phyloP scores from a whole-genome alignment of 1,284 basidiomycete species.

The Coniferiporia sulphurascens region DNA sequence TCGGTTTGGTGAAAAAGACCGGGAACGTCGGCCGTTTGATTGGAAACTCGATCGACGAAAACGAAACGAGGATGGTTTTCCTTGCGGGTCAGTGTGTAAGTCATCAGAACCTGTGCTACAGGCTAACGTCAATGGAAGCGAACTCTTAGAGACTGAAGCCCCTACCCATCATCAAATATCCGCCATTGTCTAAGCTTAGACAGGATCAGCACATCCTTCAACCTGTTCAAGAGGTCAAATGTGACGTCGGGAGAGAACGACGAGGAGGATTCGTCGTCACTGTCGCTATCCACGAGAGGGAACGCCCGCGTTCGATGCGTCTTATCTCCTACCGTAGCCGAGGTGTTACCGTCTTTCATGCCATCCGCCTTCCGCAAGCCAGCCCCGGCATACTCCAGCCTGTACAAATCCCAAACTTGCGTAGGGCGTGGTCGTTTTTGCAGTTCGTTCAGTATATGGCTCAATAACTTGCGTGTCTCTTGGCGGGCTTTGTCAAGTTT shows the following conservation, averaged over 20 bases:
- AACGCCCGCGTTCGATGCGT: constrained; percentile 1
- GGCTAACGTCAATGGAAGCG: constrained; percentile 17
- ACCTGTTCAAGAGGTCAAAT: constrained; percentile 54
- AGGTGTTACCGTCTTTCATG: background rate
- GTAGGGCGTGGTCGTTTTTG: constrained; percentile 49
- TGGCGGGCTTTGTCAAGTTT: constrained; percentile 38
- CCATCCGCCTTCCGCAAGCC: constrained; percentile 1
- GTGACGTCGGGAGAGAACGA: constrained; percentile 56
- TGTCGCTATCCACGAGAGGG: constrained; percentile 33
- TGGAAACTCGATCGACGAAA: constrained; percentile 39
- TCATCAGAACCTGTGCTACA: constrained; percentile 16
- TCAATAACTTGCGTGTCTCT: constrained; percentile 56
- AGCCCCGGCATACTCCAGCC: constrained; percentile 14
- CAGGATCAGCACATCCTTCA: constrained; percentile 55
- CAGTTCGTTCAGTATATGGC: constrained; percentile 53
- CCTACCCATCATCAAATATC: constrained; percentile 46
- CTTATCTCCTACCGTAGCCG: constrained; percentile 25
- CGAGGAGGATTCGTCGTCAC: constrained; percentile 40
- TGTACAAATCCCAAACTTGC: constrained; percentile 39
- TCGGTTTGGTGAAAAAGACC: constrained; percentile 45
- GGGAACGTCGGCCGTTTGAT: constrained; percentile 35
- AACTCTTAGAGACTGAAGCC: background rate
- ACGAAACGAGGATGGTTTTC: constrained; percentile 38
- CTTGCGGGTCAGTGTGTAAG: constrained; percentile 5
- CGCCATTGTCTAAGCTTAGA: constrained; percentile 54